Base-by-base conservation (phyloP, 2,329 filamentous ascomycete species). In the Pseudohalonectria lignicola region DNA sequence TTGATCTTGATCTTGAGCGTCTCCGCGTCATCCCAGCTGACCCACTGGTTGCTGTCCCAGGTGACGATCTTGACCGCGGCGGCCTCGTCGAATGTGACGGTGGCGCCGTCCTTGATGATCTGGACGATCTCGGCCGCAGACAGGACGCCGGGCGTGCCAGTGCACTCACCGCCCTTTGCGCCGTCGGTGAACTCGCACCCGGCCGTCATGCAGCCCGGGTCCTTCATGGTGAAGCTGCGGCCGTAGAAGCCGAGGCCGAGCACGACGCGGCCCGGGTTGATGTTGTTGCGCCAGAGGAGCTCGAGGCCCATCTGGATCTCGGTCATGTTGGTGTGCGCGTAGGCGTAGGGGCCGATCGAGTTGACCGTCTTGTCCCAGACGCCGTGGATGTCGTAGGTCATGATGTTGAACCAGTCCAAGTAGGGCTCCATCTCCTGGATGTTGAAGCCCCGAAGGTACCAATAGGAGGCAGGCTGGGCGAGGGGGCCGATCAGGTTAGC, bases 161-260 rank as follows among this genome's bases (percentile, higher is more conserved):
- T 53, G 38, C 61, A 64, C 2, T 26, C 11, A n/a, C n/a, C n/a
- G 3, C 59, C 56, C 1, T 31, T 31, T 2, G 44, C 41, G 18
- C 43, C 55, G 4, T 46, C 53, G 12, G 39, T 44, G 3, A 16
- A 39, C 5, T 25, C 20, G 32, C 60, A 63, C 1, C 54, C 53
- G 4, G 57, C 40, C 0, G 39, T 34, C 15, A 41, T 45, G 44
- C 57, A 59, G 9, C 6, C 17, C 0, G 52, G 41, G 34, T 53
- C 42, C 1, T 38, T 34, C 30, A 55, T 39, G 4, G 47, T 53
- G 41, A 55, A 57, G 15, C 16, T 36, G 1, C 51, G 46, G 1
- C 61, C 62, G 40, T 72, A 71, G 35, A 64, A 69, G 3, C 49
- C 62, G 3, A 61, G 25, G 1, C 68, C 68, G 1, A 74, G 39